Evolutionary conservation across 345 rosid genomes (phyloP).

Genomic region (Durio zibethinus): DNA sequence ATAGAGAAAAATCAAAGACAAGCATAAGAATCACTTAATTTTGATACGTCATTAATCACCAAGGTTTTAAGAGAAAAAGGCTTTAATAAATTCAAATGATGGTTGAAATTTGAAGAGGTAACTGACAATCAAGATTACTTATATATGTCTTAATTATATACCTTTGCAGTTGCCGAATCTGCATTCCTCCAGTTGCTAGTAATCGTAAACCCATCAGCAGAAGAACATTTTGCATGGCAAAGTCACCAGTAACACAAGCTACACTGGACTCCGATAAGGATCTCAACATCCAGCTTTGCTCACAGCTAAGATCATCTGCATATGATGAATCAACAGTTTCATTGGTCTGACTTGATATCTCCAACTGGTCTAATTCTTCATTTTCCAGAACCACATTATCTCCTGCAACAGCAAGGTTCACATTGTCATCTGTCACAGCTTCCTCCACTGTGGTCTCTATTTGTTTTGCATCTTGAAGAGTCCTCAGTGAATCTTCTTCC

Average conservation of each 20-base stretch:
- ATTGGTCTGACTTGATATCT: conserved; percentile 48
- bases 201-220: conserved; percentile 94
- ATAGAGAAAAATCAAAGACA: conserved; percentile 16
- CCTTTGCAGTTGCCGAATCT: conserved; percentile 89
- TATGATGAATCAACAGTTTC: conserved; percentile 52
- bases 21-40: conserved; percentile 1
- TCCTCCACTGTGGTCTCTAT: conserved; percentile 6
- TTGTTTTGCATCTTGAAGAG: conserved; percentile 36
- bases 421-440: neutral
- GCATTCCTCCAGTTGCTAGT: conserved; percentile 88
- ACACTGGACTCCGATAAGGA: conserved; percentile 91
- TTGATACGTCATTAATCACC: neutral
- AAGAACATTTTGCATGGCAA: conserved; percentile 94
- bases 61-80: neutral
- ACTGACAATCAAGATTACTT: neutral
- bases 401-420: conserved; percentile 25
- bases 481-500: conserved; percentile 50
- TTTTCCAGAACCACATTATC: conserved; percentile 25
- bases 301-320: conserved; percentile 68
- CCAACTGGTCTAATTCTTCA: conserved; percentile 41
- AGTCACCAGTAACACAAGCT: conserved; percentile 91
- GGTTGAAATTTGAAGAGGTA: neutral
- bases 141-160: conserved; percentile 17
- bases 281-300: conserved; percentile 83
- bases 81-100: neutral